Conservation (phyloP, 2,329 filamentous ascomycete species). For the Kalaharituber pfeilii region DNA sequence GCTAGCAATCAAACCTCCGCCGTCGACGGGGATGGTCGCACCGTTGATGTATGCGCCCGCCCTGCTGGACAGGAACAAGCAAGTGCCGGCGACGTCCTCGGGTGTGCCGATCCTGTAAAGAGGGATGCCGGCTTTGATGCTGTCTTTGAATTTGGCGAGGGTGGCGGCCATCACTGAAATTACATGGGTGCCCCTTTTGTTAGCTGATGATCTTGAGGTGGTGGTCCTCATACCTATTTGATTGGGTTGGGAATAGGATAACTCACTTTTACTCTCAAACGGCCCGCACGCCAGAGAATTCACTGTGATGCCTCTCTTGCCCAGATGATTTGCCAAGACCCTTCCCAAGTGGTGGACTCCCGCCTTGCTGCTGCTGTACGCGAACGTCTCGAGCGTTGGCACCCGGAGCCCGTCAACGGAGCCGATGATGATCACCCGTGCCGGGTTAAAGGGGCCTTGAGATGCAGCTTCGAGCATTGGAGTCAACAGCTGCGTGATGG, state of each 20-base stretch:
- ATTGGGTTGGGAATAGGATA: neutral
- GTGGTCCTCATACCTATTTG: too few species aligned
- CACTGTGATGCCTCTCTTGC: slow-evolving; percentile 40
- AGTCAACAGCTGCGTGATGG: slow-evolving; percentile 44
- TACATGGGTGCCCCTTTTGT: neutral
- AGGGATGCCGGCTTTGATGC: slow-evolving; percentile 43
- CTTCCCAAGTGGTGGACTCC: slow-evolving; percentile 47
- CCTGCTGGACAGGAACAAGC: slow-evolving; percentile 49
- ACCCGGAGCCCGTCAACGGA: slow-evolving; percentile 45
- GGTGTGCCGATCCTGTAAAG: slow-evolving; percentile 48
- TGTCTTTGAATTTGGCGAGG: slow-evolving; percentile 39
- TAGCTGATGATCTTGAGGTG: too few species aligned
- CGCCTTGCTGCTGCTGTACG: slow-evolving; percentile 45
- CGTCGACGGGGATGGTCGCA: slow-evolving; percentile 43
- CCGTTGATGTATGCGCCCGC: slow-evolving; percentile 52
- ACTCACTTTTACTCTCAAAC: slow-evolving; percentile 42
- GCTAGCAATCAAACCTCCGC: slow-evolving; percentile 26
- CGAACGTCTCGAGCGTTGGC: slow-evolving; percentile 41
- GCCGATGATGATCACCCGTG: slow-evolving; percentile 47
- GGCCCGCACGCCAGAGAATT: slow-evolving; percentile 58
- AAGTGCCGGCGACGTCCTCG: slow-evolving; percentile 53
- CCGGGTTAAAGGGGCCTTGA: slow-evolving; percentile 29
- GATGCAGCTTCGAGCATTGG: slow-evolving; percentile 42
- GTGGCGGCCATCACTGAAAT: slow-evolving; percentile 47
- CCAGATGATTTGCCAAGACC: slow-evolving; percentile 46